phyloP scores from a whole-genome alignment of 192 early-diverging fungal species.

The Funneliformis geosporum region DNA sequence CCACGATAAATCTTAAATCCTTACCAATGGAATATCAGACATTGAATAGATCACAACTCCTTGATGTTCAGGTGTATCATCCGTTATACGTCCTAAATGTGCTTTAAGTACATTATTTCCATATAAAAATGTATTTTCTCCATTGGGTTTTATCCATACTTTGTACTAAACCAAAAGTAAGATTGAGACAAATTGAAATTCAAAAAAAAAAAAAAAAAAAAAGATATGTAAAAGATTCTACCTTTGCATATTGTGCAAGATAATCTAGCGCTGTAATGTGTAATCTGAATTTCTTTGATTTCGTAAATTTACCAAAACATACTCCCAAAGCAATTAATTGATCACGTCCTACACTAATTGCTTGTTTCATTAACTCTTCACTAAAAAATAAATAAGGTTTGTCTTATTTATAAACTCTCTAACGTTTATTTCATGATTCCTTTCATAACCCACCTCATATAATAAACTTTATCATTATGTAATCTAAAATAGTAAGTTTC shows the following conservation, averaged over 20 bases:
- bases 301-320: slow-evolving; percentile 99
- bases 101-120: slow-evolving; percentile 98
- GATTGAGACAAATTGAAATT: neutral
- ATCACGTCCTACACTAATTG: slow-evolving; percentile 79
- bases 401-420: slow-evolving; percentile 8
- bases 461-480: slow-evolving; percentile 95
- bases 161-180: slow-evolving; percentile 69
- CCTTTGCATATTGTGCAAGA: slow-evolving; percentile 93
- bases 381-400: slow-evolving; percentile 39
- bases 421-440: neutral
- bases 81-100: slow-evolving; percentile 94
- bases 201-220: too few species aligned
- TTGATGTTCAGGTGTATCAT: slow-evolving; percentile 98
- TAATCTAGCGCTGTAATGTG: slow-evolving; percentile 92
- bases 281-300: slow-evolving; percentile 95
- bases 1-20: slow-evolving; percentile 18
- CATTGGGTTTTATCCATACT: slow-evolving; percentile 99
- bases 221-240: slow-evolving; percentile 16
- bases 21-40: slow-evolving; percentile 85
- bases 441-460: slow-evolving; percentile 70
- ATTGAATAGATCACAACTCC: slow-evolving; percentile 94
- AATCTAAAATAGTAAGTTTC: slow-evolving; percentile 97
- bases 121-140: slow-evolving; percentile 98
- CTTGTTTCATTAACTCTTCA: slow-evolving; percentile 89
- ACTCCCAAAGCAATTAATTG: slow-evolving; percentile 88